Percentiles rank a stretch among this genome's conserved stretches.
Conservation (phyloP, 768 basidiomycete species). For the Pisolithus marmoratus region DNA sequence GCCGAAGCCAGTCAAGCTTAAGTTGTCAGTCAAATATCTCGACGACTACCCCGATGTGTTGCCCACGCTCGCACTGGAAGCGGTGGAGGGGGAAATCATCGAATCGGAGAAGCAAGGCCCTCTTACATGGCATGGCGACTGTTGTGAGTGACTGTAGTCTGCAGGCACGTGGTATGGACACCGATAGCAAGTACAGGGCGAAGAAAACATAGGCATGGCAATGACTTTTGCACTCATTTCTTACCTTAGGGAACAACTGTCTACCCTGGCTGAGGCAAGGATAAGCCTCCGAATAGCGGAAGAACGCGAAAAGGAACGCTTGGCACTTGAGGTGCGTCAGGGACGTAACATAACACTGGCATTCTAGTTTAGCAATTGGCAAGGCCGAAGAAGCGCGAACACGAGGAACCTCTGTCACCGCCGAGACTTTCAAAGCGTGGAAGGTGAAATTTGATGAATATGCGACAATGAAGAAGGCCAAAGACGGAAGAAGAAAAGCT, state of each 20-base stretch:
- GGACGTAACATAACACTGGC: not conserved
- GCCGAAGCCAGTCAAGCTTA: conserved; percentile 60
- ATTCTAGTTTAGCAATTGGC: conserved; percentile 2
- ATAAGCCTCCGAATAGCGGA: conserved; percentile 50
- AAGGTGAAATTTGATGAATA: conserved; percentile 73
- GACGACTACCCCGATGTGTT: conserved; percentile 80
- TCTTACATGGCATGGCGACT: conserved; percentile 52
- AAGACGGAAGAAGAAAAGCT: conserved; percentile 78
- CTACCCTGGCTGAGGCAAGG: conserved; percentile 54
- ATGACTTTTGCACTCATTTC: conserved; percentile 96
- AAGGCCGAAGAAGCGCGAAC: conserved; percentile 87
- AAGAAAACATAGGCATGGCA: conserved; percentile 89
- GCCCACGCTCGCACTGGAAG: conserved; percentile 65
- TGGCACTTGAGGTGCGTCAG: conserved; percentile 63
- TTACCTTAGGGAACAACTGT: conserved; percentile 74
- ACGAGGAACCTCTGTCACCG: conserved; percentile 87
- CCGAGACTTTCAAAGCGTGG: conserved; percentile 78
- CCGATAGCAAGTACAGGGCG: conserved; percentile 42
- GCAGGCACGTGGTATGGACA: not conserved
- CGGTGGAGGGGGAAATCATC: conserved; percentile 58
- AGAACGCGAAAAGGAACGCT: conserved; percentile 68
- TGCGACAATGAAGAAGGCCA: conserved; percentile 46
- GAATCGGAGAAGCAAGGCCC: conserved; percentile 48
- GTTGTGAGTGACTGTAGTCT: conserved; percentile 39
- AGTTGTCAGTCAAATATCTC: conserved; percentile 70